Evolutionary conservation across 2,329 filamentous ascomycete genomes (phyloP).

Genomic region (Ophiostoma sp.): DNA sequence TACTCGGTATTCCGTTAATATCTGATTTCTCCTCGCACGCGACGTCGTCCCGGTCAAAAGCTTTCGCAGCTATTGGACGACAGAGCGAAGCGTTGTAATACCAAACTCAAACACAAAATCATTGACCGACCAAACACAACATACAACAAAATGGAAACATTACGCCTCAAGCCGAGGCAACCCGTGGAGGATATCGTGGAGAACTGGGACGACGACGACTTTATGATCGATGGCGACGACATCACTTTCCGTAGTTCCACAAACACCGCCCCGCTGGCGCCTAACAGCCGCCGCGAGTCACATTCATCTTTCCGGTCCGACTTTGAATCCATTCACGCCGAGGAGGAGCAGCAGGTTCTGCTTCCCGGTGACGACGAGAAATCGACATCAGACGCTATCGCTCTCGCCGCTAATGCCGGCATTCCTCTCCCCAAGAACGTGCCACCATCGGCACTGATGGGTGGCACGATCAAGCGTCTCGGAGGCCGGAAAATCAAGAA

Average conservation of each 20-base stretch:
- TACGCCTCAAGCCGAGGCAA: slow-evolving; percentile 54
- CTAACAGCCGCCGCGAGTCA: slow-evolving; percentile 66
- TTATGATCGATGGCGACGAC: slow-evolving; percentile 68
- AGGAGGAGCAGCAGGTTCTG: slow-evolving; percentile 86
- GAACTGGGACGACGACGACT: slow-evolving; percentile 77
- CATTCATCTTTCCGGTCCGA: slow-evolving; percentile 85
- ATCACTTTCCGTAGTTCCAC: slow-evolving; percentile 58
- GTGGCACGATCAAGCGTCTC: slow-evolving; percentile 88
- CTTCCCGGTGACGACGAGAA: slow-evolving; percentile 82
- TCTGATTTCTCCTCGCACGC: slow-evolving; percentile 25
- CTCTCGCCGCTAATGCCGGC: slow-evolving; percentile 81
- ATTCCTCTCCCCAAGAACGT: slow-evolving; percentile 88
- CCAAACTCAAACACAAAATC: neutral
- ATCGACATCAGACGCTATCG: slow-evolving; percentile 81
- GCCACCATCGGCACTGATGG: slow-evolving; percentile 83
- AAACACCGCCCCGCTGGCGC: slow-evolving; percentile 43
- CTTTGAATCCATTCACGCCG: slow-evolving; percentile 70
- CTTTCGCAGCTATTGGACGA: slow-evolving; percentile 20
- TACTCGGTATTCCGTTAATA: neutral
- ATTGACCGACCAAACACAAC: slow-evolving; percentile 1
- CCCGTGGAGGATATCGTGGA: slow-evolving; percentile 65
- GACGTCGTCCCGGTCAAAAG: slow-evolving; percentile 25
- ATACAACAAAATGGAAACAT: slow-evolving; percentile 50
- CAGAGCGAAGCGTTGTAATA: slow-evolving; percentile 20
- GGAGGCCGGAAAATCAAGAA: slow-evolving; percentile 72